Base-by-base conservation (phyloP, 805 yeast species). In the Metschnikowia peoriensis region DNA sequence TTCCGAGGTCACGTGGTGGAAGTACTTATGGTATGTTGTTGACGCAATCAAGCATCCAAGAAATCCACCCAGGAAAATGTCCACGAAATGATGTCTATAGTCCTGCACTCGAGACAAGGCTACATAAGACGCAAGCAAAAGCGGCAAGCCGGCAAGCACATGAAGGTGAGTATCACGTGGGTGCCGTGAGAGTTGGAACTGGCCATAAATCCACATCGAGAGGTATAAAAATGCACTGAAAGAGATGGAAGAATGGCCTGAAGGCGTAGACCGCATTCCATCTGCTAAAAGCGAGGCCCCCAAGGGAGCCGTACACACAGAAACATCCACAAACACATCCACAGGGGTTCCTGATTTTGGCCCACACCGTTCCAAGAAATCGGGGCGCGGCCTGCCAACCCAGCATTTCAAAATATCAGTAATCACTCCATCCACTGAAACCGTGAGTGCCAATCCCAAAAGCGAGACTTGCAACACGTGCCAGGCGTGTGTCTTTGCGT, bases 201-300 rank as follows among this genome's bases (percentile, higher is more conserved):
- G 81, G n/a, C 80, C 81, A 38, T 64, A 63, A 3, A 79, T 55
- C 81, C 82, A 81, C 35, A 81, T 62, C 11, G 79, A 57, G 47
- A 82, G 67, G 64, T 67, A 82, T 8, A 71, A 65, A 49, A 81
- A 66, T 1, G 82, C 81, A 14, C 79, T 66, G 61, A 82, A 82
- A n/a, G 84, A 72, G 39, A 76, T 70, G 2, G 82, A 72, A 9
- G 82, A 69, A 58, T 82, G 86, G 27, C 86, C 86, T 7, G 83
- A 78, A 0, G 86, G 86, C 7, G 83, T 77, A 28, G 81, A 73
- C 54, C 81, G 72, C 73, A 79, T 75, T 2, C 86, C 86, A 56
- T 82, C 86, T 15, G 61, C 56, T 28, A 82, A 63, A 39, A 51
- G 46, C 28, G 51, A 28, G 9, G 49, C 42, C 1, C 69, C 69